Evolutionary conservation across 345 rosid species (phyloP), one percentile per base, ranked within the genome.

Genomic region (Lagerstroemia speciosa): DNA sequence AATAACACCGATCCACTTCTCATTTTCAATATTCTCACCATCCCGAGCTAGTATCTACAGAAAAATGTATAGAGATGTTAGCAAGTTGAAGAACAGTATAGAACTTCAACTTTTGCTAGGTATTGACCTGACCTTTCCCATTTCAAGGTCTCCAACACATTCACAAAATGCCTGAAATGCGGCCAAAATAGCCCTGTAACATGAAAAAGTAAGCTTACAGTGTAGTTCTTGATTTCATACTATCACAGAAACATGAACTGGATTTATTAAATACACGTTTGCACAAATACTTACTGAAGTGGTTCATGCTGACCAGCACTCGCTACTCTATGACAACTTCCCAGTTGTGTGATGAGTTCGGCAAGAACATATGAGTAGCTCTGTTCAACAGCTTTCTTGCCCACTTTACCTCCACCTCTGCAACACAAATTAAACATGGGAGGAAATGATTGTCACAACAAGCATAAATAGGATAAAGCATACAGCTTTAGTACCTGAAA

Each of bases 111-210:
- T 58, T 27, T 27, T 4, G 8, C 9, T 3, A 58, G 19, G 65
- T 11, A 55, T 38, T 60, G 33, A 16, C 43, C 65, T 50, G 66
- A 93, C 98, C 98, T 93, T 93, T 67, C 97, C 96, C 98, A 93
- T 91, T 83, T 93, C 98, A 72, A 93, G 86, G 77, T 93, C 98
- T 65, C 98, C 98, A 77, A 93, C 91, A 77, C 97, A 93, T 77
- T 93, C 98, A 81, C 98, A 93, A 73, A 93, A 93, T 67, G 96
- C 91, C 76, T 86, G 97, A 82, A 91, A 91, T 76, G 98, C 88
- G 67, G 86, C 81, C 72, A 89, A 81, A 73, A 93, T 93, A 61
- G 85, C 93, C 73, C 98, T 93, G 93, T 75, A 83, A 74, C 73
- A 45, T 68, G 57, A 71, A 60, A 73, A 61, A 58, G 62, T 14